Base-by-base conservation (phyloP, 2,329 filamentous ascomycete species). In the Graphilbum sp. region DNA sequence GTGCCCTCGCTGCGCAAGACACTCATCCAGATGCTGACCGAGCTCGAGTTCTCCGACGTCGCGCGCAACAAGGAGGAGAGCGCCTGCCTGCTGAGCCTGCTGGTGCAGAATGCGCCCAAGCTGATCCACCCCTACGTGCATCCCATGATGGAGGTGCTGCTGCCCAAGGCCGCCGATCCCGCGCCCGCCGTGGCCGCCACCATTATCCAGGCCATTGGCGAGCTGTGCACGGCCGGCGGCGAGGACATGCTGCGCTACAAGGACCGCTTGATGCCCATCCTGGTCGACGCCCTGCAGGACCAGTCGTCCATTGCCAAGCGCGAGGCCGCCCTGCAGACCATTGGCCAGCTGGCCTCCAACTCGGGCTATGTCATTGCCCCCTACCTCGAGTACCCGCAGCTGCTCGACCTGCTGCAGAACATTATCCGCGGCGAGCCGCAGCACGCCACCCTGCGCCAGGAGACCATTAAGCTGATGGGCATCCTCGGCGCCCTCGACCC, bases 361-460 rank as follows among this genome's bases (percentile, higher is more conserved):
- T 90, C 87, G 12, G 90, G 92, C 48, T 98, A 98, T 59, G 92
- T 98, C 37, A 96, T 98, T 43, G 77, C 87, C 40, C 92, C 92
- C 1, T 98, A 98, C 50, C 68, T 88, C 35, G 87, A 98, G 43
- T 94, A 96, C 49, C 90, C 92, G 0, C 80, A 95, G 52, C 71
- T 98, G 9, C 75, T 98, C 35, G 86, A 90, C 43, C 82, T 96
- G 21, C 63, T 98, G 11, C 88, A 95, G 53, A 84, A 81, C 47
- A 94, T 98, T 47, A 90, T 96, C 48, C 84, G 92, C 49, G 84
- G 82, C 6, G 92, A 98, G 57, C 68, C 72, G 3, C 84, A 87
- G 45, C 79, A 86, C 39, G 85, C 85, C 1, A 74, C 81, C 15
- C 63, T 98, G 25, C 73, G 90, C 32, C 85, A 90, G 46, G 88